These are phyloP conservation scores for Parietaria judaica DNA, from an alignment of 306 rosid species.

Conservation along the genomic window DNA sequence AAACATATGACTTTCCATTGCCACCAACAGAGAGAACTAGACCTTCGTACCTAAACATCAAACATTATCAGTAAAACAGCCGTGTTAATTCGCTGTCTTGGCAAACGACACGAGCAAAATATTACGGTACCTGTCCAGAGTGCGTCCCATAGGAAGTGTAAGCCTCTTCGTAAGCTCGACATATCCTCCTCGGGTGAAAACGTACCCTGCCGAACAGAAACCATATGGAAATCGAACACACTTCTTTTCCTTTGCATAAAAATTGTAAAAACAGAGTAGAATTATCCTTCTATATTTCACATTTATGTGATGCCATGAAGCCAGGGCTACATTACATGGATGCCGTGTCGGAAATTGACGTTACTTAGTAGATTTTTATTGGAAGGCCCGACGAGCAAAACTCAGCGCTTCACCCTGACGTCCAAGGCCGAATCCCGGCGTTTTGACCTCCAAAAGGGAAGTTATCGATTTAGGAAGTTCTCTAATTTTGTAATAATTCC, in stretches of 20 bases:
- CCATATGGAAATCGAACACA: not conserved
- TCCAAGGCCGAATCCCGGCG: too few relatives aligned
- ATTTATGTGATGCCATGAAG: too few relatives aligned
- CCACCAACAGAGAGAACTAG: conserved; percentile 95
- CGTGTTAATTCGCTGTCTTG: conserved; percentile 7
- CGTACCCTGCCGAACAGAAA: conserved; percentile 49
- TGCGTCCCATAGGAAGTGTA: conserved; percentile 77
- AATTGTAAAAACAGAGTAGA: conserved; percentile 2
- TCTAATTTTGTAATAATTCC: too few relatives aligned
- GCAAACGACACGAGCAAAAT: conserved; percentile 3
- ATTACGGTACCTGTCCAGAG: conserved; percentile 74
- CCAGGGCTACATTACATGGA: too few relatives aligned
- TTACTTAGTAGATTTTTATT: too few relatives aligned
- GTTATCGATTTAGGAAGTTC: too few relatives aligned
- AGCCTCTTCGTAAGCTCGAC: conserved; percentile 80
- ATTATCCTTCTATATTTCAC: not conserved
- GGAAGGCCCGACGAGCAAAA: too few relatives aligned
- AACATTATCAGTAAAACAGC: not conserved
- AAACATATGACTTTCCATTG: conserved; percentile 80
- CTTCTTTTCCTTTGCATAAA: too few relatives aligned
- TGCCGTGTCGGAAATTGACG: too few relatives aligned
- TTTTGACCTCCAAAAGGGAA: too few relatives aligned
- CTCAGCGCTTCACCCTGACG: too few relatives aligned
- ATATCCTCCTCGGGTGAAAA: conserved; percentile 86
- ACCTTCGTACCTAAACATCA: conserved; percentile 73